Evolutionary conservation across 2,329 filamentous ascomycete genomes (phyloP).

Genomic region (Ceratocystis ficicola): DNA sequence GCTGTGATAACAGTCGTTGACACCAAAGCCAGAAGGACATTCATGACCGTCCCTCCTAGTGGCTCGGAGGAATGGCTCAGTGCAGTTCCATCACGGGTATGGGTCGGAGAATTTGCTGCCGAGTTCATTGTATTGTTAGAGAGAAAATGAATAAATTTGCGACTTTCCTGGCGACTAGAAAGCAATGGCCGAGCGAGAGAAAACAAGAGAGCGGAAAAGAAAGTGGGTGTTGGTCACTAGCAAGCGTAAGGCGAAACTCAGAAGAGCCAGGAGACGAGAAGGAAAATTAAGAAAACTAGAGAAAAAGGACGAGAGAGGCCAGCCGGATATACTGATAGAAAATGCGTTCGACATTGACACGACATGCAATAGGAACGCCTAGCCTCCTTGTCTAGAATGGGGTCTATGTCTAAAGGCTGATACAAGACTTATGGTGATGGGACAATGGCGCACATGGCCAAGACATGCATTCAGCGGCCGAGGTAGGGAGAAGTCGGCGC

Average conservation of each 20-base stretch:
- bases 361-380: neutral
- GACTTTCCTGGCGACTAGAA: neutral
- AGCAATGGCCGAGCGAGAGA: neutral
- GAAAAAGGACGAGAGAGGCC: neutral
- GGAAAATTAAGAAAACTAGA: neutral
- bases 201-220: neutral
- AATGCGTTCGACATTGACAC: neutral
- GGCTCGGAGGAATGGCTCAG: slow-evolving; percentile 24
- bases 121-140: neutral
- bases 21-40: slow-evolving; percentile 30
- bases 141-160: neutral
- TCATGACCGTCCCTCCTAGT: slow-evolving; percentile 30
- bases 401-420: neutral
- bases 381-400: neutral
- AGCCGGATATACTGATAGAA: neutral
- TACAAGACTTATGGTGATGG: neutral
- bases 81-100: neutral
- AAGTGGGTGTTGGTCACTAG: too few species aligned
- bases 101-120: neutral
- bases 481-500: neutral
- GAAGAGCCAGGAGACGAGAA: neutral
- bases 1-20: slow-evolving; percentile 30
- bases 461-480: neutral
- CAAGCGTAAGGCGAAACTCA: neutral
- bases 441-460: slow-evolving; percentile 1